Base-by-base conservation (phyloP, 2,329 filamentous ascomycete species). In the Rugonectria rugulosa region DNA sequence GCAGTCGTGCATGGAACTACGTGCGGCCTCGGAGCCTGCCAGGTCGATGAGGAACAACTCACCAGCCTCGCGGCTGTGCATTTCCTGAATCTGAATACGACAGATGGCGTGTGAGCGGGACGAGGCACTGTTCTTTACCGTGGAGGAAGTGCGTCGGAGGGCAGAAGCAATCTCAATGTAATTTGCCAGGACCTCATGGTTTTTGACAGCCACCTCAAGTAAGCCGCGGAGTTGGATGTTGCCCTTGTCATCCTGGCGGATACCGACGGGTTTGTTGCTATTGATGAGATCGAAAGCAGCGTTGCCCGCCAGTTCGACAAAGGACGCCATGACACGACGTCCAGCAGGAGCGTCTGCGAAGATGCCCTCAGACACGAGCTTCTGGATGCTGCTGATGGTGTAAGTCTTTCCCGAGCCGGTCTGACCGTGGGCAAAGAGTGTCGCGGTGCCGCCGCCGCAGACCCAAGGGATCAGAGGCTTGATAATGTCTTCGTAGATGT, bases 61-160 rank as follows among this genome's bases (percentile, higher is more conserved):
- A 2, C 79, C 79, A 21, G 79, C 77, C 14, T 74, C 69, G 3
- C 65, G 38, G 20, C 11, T n/a, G 15, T 23, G 20, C 12, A n/a
- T 14, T 4, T 76, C 71, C 53, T 71, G 66, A 53, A 80, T 73
- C 6, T 78, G 71, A 14, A 81, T 73, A 23, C 79, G 79, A 53
- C 77, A 81, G 29, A 82, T 75, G 20, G 73, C 75, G 56, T 81
- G 79, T 2, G 79, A 79, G 26, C 79, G 77, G 3, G 79, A 81
- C 0, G 79, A 81, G 4, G 68, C 66, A 49, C 78, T 75, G 56
- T 81, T 82, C 63, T 78, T 79, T 6, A 72, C 53, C 0, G 79
- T 81, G 2, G 75, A 60, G 6, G 73, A 76, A 0, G 77, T 79
- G 3, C 66, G 67, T 20, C 79, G 71, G 53, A 80, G 76, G 5